phyloP scores from a whole-genome alignment of 768 basidiomycete species.

The Boletus eberwhitei region DNA sequence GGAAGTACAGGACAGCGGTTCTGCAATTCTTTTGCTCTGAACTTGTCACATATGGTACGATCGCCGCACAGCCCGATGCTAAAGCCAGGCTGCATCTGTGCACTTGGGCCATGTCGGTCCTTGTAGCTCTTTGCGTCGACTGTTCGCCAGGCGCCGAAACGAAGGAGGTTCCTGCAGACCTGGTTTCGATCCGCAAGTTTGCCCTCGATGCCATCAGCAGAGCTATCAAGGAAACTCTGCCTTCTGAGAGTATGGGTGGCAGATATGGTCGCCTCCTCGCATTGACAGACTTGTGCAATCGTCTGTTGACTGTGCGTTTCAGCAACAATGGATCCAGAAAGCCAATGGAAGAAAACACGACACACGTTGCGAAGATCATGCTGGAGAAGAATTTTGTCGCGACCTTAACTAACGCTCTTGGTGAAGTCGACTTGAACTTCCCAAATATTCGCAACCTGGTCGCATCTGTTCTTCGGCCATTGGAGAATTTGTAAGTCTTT shows the following conservation, averaged over 20 bases:
- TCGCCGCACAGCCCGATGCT: conserved; percentile 57
- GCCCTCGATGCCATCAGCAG: conserved; percentile 87
- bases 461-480: conserved; percentile 81
- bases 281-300: conserved; percentile 81
- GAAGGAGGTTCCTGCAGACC: conserved; percentile 75
- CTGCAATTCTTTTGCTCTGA: conserved; percentile 82
- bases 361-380: conserved; percentile 97
- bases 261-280: conserved; percentile 89
- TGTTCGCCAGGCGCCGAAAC: conserved; percentile 58
- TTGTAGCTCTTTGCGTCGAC: conserved; percentile 94
- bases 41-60: conserved; percentile 71
- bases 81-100: conserved; percentile 62
- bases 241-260: conserved; percentile 58
- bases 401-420: conserved; percentile 79
- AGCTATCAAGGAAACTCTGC: conserved; percentile 74
- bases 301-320: conserved; percentile 78
- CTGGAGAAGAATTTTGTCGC: conserved; percentile 95
- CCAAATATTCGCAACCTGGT: conserved; percentile 85
- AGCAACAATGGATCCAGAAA: conserved; percentile 48
- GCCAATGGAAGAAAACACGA: conserved; percentile 67
- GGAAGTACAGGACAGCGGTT: conserved; percentile 61
- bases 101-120: conserved; percentile 85
- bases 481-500: conserved; percentile 78
- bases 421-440: conserved; percentile 94
- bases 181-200: conserved; percentile 88